phyloP scores from a whole-genome alignment of 371 early-diverging fungal species.

The Blakeslea trispora region DNA sequence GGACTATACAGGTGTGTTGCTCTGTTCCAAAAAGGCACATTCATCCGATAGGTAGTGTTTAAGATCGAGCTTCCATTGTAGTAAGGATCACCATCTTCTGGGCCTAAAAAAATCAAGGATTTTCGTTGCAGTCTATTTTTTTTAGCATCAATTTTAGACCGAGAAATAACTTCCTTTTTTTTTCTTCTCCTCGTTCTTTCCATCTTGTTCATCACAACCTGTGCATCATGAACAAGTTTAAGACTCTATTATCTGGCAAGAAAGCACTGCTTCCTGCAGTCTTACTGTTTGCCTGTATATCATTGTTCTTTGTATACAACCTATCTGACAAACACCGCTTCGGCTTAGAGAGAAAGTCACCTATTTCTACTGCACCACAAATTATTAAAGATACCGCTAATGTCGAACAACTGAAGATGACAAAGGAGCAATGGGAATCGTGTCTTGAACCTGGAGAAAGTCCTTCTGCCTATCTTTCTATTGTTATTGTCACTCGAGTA shows the following conservation, averaged over 20 bases:
- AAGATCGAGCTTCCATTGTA: too few relatives aligned
- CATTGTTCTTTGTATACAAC: constrained; percentile 15
- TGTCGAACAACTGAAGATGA: constrained; percentile 18
- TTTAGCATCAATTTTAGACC: too few relatives aligned
- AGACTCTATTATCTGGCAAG: constrained; percentile 11
- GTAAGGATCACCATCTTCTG: too few relatives aligned
- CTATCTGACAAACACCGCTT: neutral
- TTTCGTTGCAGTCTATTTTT: neutral
- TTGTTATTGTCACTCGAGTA: constrained; percentile 34
- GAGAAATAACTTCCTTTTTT: neutral
- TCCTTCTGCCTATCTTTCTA: constrained; percentile 31
- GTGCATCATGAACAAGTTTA: constrained; percentile 3
- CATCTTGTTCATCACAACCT: neutral
- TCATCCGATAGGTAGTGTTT: too few relatives aligned
- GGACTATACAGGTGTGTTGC: too few relatives aligned
- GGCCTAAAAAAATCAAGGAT: neutral
- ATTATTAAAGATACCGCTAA: constrained; percentile 18
- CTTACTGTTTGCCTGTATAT: constrained; percentile 5
- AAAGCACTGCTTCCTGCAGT: constrained; percentile 11
- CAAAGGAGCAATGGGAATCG: constrained; percentile 19
- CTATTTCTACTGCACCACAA: neutral
- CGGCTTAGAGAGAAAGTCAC: neutral
- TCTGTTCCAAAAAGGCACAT: too few relatives aligned
- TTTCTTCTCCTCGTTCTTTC: constrained; percentile 1
- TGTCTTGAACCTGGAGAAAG: constrained; percentile 19